Evolutionary conservation across 495 filamentous ascomycete species (phyloP).

Genomic region (Cudoniella acicularis): DNA sequence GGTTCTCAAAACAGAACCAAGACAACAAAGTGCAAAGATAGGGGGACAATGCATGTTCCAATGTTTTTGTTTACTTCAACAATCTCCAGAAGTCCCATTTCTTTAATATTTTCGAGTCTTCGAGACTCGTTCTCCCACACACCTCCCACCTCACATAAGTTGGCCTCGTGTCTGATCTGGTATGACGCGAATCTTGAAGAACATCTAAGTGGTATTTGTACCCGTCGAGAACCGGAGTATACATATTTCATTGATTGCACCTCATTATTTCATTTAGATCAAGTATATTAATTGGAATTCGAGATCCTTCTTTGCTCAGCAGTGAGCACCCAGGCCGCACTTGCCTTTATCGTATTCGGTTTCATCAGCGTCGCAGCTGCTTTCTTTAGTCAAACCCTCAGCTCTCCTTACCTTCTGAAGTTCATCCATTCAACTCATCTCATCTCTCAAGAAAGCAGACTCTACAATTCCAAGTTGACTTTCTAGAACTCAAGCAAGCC

Average conservation of each 20-base stretch:
- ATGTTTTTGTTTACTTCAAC: neutral
- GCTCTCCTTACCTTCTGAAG: neutral
- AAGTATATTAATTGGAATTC: neutral
- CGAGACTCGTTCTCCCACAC: no score
- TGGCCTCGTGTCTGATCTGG: no score
- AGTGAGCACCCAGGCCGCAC: neutral
- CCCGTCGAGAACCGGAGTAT: no score
- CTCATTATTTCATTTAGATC: no score
- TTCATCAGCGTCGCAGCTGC: neutral
- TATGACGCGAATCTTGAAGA: no score
- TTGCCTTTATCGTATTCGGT: neutral
- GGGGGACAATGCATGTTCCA: neutral
- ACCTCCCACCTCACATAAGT: no score
- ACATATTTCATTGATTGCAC: no score
- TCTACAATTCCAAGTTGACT: neutral
- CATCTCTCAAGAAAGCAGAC: neutral
- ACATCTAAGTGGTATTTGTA: no score
- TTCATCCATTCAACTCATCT: neutral
- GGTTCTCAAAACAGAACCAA: neutral
- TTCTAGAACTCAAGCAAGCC: neutral
- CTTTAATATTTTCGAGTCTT: no score
- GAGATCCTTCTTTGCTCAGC: neutral
- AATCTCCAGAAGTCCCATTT: neutral
- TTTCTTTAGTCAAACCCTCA: neutral
- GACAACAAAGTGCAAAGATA: neutral